A percentile compares a stretch with the other conserved stretches of the same genome.
These are phyloP conservation scores for Penicillium sp. DNA, from an alignment of 2,329 filamentous ascomycete genomes.

Conservation along the genomic window DNA sequence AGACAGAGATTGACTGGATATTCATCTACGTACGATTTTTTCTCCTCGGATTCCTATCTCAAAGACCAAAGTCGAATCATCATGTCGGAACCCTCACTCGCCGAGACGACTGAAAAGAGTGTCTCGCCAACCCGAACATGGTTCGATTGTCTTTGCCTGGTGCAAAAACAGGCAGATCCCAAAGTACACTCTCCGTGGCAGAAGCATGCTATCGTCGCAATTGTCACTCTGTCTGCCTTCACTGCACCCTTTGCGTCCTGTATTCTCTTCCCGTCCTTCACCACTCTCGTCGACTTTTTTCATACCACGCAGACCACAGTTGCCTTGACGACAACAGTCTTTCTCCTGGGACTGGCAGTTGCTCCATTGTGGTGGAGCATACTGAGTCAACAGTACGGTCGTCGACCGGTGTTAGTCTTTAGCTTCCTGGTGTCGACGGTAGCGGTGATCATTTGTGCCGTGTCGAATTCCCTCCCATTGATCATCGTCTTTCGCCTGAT, in stretches of 20 bases:
- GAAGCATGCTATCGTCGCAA: not conserved
- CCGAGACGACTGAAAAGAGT: not conserved
- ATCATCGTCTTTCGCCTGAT: slow-evolving; percentile 37
- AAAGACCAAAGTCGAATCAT: not conserved
- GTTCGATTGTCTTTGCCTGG: slow-evolving; percentile 1
- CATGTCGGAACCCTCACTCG: not conserved
- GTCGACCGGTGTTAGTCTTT: slow-evolving; percentile 34
- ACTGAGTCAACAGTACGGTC: slow-evolving; percentile 35
- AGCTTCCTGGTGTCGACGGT: slow-evolving; percentile 34
- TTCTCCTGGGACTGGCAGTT: slow-evolving; percentile 35
- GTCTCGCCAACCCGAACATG: not conserved
- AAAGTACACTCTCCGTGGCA: not conserved
- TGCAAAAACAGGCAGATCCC: not conserved
- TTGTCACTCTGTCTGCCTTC: slow-evolving; percentile 1
- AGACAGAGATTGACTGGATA: not conserved
- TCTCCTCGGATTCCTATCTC: not conserved
- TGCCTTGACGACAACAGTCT: slow-evolving; percentile 36
- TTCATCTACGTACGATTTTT: not conserved
- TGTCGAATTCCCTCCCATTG: slow-evolving; percentile 33
- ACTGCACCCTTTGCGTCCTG: slow-evolving; percentile 2
- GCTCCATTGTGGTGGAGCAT: slow-evolving; percentile 39
- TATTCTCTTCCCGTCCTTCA: slow-evolving; percentile 13
- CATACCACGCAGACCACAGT: slow-evolving; percentile 28
- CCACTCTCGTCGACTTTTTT: slow-evolving; percentile 28
- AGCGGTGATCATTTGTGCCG: slow-evolving; percentile 33